Evolutionary conservation across 176 grass and related monocot genomes (phyloP).

Genomic region (Lolium perenne): DNA sequence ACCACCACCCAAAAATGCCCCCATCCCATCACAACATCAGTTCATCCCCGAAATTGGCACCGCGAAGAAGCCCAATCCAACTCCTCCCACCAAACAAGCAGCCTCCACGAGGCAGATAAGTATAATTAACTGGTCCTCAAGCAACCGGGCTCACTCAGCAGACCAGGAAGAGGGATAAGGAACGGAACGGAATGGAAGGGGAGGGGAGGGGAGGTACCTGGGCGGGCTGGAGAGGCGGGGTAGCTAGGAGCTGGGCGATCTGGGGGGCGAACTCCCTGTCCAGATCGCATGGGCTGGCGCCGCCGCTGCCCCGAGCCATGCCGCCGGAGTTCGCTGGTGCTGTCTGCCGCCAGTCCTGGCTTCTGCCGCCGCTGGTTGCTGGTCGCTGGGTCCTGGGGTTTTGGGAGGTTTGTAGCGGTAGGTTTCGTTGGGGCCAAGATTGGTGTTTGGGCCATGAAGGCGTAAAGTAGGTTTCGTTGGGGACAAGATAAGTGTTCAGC

Average conservation of each 20-base stretch:
- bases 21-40: neutral
- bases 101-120: neutral
- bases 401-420: constrained; percentile 24
- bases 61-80: neutral
- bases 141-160: neutral
- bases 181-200: neutral
- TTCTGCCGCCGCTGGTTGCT: neutral
- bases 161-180: neutral
- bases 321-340: neutral
- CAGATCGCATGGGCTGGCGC: constrained; percentile 58
- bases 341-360: constrained; percentile 13
- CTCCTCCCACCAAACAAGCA: neutral
- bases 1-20: neutral
- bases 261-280: constrained; percentile 70
- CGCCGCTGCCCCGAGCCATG: constrained; percentile 38
- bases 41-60: neutral
- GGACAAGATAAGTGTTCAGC: neutral
- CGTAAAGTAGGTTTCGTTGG: neutral
- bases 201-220: constrained; percentile 34
- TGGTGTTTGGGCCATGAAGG: neutral
- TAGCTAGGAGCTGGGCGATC: constrained; percentile 72
- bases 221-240: constrained; percentile 56
- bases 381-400: constrained; percentile 21
- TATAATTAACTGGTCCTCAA: neutral
- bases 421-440: constrained; percentile 28